Percentiles rank a stretch among this genome's conserved stretches.
These are phyloP conservation scores for Herpetospermum pedunculosum DNA, from an alignment of 306 rosid genomes.

Conservation along the genomic window DNA sequence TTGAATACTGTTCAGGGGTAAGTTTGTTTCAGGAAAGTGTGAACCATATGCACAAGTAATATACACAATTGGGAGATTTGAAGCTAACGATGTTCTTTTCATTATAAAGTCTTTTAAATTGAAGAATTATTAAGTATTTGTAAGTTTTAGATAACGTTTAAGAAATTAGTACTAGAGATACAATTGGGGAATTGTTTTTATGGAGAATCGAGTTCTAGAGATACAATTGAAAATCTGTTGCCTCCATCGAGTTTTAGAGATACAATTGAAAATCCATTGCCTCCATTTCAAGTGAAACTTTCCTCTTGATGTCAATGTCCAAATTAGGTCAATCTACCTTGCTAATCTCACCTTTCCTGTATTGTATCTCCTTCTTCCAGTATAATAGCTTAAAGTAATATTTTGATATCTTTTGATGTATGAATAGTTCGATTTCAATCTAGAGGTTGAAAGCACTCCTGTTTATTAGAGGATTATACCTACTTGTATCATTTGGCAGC, in stretches of 20 bases:
- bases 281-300: not conserved
- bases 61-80: not conserved
- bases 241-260: too few relatives aligned
- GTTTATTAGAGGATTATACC: not conserved
- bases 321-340: not conserved
- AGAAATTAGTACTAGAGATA: not conserved
- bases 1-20: constrained; percentile 85
- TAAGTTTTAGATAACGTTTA: not conserved
- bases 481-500: constrained; percentile 27
- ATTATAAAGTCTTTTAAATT: not conserved
- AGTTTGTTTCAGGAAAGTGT: constrained; percentile 5
- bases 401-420: not conserved
- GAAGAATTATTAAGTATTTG: not conserved
- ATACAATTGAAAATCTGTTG: too few relatives aligned
- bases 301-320: not conserved
- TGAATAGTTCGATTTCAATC: not conserved
- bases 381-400: not conserved
- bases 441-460: not conserved
- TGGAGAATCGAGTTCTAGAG: not conserved
- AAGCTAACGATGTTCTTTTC: not conserved
- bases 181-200: not conserved
- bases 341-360: not conserved
- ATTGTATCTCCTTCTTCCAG: not conserved
- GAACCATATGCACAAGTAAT: constrained; percentile 1
- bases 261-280: not conserved